A percentile compares a stretch with the other conserved stretches of the same genome.
Evolutionary conservation across 148 eudicot species (phyloP).

Genomic region (Chenopodium suecicum): DNA sequence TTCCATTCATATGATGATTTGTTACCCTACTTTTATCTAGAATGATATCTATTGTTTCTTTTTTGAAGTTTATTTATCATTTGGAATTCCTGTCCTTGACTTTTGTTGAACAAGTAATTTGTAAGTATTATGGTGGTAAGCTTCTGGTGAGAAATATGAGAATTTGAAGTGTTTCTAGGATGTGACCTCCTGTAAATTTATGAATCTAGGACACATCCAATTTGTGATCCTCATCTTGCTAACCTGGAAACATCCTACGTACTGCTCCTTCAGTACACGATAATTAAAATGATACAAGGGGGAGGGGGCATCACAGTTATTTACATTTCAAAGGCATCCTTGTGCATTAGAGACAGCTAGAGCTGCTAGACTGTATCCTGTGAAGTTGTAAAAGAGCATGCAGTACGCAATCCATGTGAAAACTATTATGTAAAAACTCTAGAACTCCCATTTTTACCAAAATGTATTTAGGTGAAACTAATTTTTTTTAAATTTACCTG

Average conservation of each 20-base stretch:
- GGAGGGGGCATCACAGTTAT: background rate
- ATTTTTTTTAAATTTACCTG: conserved; percentile 19
- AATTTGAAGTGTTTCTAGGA: too few relatives aligned
- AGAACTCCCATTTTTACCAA: background rate
- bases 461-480: background rate
- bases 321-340: too few relatives aligned
- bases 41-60: background rate
- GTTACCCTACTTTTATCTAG: background rate
- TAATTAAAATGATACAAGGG: background rate
- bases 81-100: background rate
- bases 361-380: background rate
- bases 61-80: background rate
- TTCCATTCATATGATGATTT: background rate
- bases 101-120: background rate
- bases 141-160: too few relatives aligned
- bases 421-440: background rate
- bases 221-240: too few relatives aligned
- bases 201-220: too few relatives aligned
- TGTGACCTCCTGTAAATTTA: too few relatives aligned
- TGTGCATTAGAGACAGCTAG: background rate
- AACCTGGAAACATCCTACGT: too few relatives aligned
- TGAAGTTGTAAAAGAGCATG: background rate
- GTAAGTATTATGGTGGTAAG: background rate
- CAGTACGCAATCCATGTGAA: background rate
- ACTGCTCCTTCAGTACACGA: background rate